These are phyloP conservation scores for Xerocomus nothofagi DNA, from an alignment of 1,284 basidiomycete species.

Conservation along the genomic window DNA sequence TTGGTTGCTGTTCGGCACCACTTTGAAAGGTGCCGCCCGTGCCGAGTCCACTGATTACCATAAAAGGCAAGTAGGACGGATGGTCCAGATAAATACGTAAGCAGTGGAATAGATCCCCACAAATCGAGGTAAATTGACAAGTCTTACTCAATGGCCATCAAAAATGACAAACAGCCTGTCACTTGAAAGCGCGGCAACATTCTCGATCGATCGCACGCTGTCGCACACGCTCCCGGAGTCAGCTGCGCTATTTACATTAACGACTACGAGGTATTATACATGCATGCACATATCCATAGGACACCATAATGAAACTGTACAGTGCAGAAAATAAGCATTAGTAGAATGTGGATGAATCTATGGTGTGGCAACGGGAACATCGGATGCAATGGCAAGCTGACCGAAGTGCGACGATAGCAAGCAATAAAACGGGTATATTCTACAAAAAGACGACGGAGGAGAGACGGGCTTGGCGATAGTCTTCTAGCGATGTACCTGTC, in stretches of 20 bases:
- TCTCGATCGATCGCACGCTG: slow-evolving; percentile 17
- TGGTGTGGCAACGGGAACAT: slow-evolving; percentile 13
- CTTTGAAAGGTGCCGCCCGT: neutral
- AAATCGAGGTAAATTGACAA: slow-evolving; percentile 29
- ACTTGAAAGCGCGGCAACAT: slow-evolving; percentile 9
- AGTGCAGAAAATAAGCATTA: slow-evolving; percentile 37
- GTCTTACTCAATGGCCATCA: slow-evolving; percentile 31
- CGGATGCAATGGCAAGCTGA: slow-evolving; percentile 16
- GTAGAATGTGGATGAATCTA: slow-evolving; percentile 35
- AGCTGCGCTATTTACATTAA: slow-evolving; percentile 35
- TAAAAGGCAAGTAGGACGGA: too few species aligned
- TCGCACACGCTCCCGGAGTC: slow-evolving; percentile 4
- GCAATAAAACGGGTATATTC: slow-evolving; percentile 39
- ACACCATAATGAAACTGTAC: slow-evolving; percentile 37
- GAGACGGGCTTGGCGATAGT: neutral
- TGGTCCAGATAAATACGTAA: slow-evolving; percentile 28
- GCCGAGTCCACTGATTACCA: slow-evolving; percentile 2
- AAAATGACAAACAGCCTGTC: slow-evolving; percentile 24
- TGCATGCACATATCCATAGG: slow-evolving; percentile 41
- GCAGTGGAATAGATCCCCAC: slow-evolving; percentile 28
- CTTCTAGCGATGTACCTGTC: slow-evolving; percentile 51
- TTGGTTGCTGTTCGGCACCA: slow-evolving; percentile 10
- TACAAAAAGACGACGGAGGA: slow-evolving; percentile 21
- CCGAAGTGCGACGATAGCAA: slow-evolving; percentile 31
- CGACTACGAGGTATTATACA: slow-evolving; percentile 34